Base-by-base conservation (phyloP, 2,329 filamentous ascomycete species). In the Xylariaceae sp. region DNA sequence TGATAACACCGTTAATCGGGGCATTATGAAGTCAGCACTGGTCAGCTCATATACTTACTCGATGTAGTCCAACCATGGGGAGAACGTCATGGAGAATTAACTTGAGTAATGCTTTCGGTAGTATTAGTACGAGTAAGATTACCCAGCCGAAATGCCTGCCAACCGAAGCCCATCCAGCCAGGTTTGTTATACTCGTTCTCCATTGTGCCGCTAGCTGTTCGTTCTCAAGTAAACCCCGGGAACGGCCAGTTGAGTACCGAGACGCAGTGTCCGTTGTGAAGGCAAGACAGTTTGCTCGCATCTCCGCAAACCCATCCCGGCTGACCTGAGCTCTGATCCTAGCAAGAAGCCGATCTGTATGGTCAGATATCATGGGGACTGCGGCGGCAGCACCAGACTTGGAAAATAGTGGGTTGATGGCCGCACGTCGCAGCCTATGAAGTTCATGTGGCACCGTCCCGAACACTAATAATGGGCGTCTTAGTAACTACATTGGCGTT, bases 111-210 rank as follows among this genome's bases (percentile, higher is more conserved):
- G 24, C n/a, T 37, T 29, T 36, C n/a, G 52, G 52, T 6, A 49
- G 24, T 21, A 17, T 36, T 9, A 55, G 19, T 16, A 44, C 39
- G 19, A 49, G 21, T 6, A 24, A 14, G 16, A 50, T 26, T 11
- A 39, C n/a, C 53, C 53, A 56, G 12, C 17, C 21, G 28, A 56
- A 56, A 23, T 56, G 45, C 17, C 45, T 43, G 14, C 9, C 45
- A 7, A 49, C 12, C 19, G 34, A 29, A n/a, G 45, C 50, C 53
- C 26, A 50, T 24, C 45, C 37, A 24, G 44, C 21, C 1, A 44
- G 36, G 19, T 28, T 37, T 16, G 2, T 21, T 12, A 49, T 56
- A 17, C 19, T 44, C 28, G n/a, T 28, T 16, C 24, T 39, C 53
- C 53, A 56, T 31, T 50, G 36, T 3, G 26, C 3, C 9, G 53